Base-by-base conservation (phyloP, 345 rosid genomes). In the Isatis tinctoria region DNA sequence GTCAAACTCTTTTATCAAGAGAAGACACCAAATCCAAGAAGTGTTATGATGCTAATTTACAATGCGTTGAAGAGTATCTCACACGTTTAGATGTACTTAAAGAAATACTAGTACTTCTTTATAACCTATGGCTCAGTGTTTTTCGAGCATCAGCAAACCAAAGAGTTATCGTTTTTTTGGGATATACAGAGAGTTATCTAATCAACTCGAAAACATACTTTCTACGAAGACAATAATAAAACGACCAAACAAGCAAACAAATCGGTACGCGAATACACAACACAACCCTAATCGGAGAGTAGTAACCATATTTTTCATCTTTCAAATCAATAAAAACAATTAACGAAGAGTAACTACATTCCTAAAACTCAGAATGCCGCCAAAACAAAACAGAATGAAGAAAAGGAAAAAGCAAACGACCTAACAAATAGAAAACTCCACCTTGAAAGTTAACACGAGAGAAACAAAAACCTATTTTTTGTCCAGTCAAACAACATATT, bases 281-380 rank as follows among this genome's bases (percentile, higher is more conserved):
- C 71, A 8, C 40, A 36, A 36, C 40, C 78, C 59, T 74, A 74
- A 74, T 54, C 12, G 10, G 17, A 65, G 57, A 45, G 72, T 17
- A 45, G 72, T 17, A 65, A 35, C 4, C 47, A 45, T 11, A 44
- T 20, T 74, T 20, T 17, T 9, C 10, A 9, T 35, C 37, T 35
- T 35, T 35, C 45, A 62, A 53, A 41, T n/a, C 56, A 49, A 30
- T 40, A 63, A 54, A 39, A 20, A 14, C 39, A 74, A 35, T 8
- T 35, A 65, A 57, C 36, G 59, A 26, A 44, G 51, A 58, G 51
- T 17, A 44, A 39, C 66, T 72, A 57, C 39, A 74, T 45, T 53
- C 36, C 17, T 4, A 9, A 52, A 53, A 22, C 37, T 30, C 53
- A 56, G 51, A 37, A 51, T 6, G 67, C 65, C n/a, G n/a, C 53